Evolutionary conservation across 2,329 filamentous ascomycete genomes (phyloP).

Genomic region (Dactylella cylindrospora): DNA sequence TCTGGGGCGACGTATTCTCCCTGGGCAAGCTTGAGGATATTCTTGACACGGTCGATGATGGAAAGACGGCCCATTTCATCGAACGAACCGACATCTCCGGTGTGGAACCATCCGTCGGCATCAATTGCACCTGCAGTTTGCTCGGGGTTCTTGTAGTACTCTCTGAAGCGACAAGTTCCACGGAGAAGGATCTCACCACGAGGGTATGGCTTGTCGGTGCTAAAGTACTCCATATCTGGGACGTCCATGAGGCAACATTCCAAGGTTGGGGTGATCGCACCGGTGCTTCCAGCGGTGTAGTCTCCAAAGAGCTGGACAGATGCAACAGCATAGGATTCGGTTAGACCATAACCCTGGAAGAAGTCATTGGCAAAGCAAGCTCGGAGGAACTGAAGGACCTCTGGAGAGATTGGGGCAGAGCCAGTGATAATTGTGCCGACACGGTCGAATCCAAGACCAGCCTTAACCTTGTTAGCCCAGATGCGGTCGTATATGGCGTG

Average conservation of each 20-base stretch:
- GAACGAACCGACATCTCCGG: constrained; percentile 84
- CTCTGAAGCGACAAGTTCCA: constrained; percentile 75
- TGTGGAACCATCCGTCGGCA: constrained; percentile 93
- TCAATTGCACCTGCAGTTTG: constrained; percentile 83
- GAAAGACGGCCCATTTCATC: constrained; percentile 83
- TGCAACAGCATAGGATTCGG: constrained; percentile 82
- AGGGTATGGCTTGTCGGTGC: constrained; percentile 82
- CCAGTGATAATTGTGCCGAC: constrained; percentile 76
- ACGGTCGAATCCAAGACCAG: constrained; percentile 78
- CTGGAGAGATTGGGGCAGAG: constrained; percentile 85
- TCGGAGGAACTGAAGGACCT: constrained; percentile 83
- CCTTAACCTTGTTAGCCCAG: constrained; percentile 83
- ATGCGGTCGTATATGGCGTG: constrained; percentile 81
- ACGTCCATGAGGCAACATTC: constrained; percentile 84
- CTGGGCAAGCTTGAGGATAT: constrained; percentile 96
- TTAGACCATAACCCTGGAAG: constrained; percentile 87
- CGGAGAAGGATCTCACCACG: constrained; percentile 86
- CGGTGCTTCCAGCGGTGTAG: constrained; percentile 77
- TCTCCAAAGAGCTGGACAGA: constrained; percentile 71
- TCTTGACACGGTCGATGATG: constrained; percentile 97
- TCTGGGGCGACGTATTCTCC: constrained; percentile 98
- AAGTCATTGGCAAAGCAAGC: constrained; percentile 78
- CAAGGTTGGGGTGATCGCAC: constrained; percentile 65
- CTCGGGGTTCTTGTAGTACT: constrained; percentile 86
- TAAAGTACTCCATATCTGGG: constrained; percentile 89